Percentiles rank a stretch among this genome's conserved stretches.
Evolutionary conservation across 331 rosid species (phyloP).

Genomic region (Arachis monticola): DNA sequence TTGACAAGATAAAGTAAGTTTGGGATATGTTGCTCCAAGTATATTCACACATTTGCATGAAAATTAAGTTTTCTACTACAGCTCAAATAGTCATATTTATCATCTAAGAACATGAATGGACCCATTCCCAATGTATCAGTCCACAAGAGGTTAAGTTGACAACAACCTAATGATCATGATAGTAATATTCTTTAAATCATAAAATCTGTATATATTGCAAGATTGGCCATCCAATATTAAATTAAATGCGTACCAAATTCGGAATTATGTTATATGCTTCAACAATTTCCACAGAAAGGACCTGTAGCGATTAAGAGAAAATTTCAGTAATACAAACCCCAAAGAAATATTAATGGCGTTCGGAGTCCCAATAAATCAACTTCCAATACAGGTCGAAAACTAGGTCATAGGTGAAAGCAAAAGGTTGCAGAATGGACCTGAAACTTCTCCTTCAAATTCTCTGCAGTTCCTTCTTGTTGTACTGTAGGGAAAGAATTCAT

Average conservation of each 20-base stretch:
- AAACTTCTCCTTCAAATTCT: slow-evolving; percentile 69
- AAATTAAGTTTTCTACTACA: background rate
- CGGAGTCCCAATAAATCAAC: background rate
- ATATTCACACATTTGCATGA: background rate
- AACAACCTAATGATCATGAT: slow-evolving; percentile 8
- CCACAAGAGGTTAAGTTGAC: background rate
- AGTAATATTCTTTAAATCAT: slow-evolving; percentile 7
- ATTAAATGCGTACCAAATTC: slow-evolving; percentile 60
- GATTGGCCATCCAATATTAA: slow-evolving; percentile 22
- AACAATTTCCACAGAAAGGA: slow-evolving; percentile 64
- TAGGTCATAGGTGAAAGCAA: slow-evolving; percentile 2
- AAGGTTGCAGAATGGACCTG: slow-evolving; percentile 60
- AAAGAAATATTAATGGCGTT: background rate
- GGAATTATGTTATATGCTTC: slow-evolving; percentile 90
- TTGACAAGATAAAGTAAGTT: background rate
- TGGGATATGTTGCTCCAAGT: background rate
- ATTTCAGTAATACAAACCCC: slow-evolving; percentile 18
- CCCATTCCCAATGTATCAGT: background rate
- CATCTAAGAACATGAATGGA: background rate
- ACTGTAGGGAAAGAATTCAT: slow-evolving; percentile 58
- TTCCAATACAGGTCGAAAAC: slow-evolving; percentile 3
- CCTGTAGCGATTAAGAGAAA: slow-evolving; percentile 45
- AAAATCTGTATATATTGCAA: slow-evolving; percentile 2
- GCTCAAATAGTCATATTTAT: background rate
- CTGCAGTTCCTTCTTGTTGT: slow-evolving; percentile 55